Percentiles rank a stretch among this genome's conserved stretches.
Conservation (phyloP, 1,139 yeast species). For the Lodderomyces pseudojiufengensis region DNA sequence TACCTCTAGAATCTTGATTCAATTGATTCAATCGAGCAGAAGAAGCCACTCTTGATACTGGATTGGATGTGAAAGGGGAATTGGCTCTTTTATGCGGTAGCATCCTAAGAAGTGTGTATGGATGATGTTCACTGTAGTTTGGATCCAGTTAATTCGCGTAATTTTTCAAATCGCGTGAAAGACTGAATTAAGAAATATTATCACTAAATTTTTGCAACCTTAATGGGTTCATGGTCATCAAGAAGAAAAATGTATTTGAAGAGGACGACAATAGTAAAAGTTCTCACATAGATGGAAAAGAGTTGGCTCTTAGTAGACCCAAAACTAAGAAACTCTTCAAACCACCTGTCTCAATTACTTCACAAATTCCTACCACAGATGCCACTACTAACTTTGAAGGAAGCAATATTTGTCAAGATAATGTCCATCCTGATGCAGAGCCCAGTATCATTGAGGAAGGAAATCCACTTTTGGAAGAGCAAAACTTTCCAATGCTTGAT, state of each 20-base stretch:
- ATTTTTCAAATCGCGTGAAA: background rate
- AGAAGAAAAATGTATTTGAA: conserved; percentile 6
- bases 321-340: conserved; percentile 4
- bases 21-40: conserved; percentile 29
- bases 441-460: too few species aligned
- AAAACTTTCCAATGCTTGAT: conserved; percentile 3
- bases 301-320: conserved; percentile 2
- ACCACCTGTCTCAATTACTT: conserved; percentile 5
- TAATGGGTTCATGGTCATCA: background rate
- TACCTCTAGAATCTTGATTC: conserved; percentile 1
- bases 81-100: conserved; percentile 19
- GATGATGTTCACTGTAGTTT: too few species aligned
- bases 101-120: conserved; percentile 14
- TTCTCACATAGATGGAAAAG: conserved; percentile 3
- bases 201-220: too few species aligned
- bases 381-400: background rate
- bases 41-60: conserved; percentile 36
- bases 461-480: conserved; percentile 1
- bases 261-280: conserved; percentile 6
- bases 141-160: background rate
- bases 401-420: too few species aligned
- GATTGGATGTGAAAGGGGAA: conserved; percentile 23
- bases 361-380: too few species aligned
- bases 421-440: too few species aligned
- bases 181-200: too few species aligned